phyloP scores from a whole-genome alignment of 208 protist genomes.

The Leishmania gerbilli region DNA sequence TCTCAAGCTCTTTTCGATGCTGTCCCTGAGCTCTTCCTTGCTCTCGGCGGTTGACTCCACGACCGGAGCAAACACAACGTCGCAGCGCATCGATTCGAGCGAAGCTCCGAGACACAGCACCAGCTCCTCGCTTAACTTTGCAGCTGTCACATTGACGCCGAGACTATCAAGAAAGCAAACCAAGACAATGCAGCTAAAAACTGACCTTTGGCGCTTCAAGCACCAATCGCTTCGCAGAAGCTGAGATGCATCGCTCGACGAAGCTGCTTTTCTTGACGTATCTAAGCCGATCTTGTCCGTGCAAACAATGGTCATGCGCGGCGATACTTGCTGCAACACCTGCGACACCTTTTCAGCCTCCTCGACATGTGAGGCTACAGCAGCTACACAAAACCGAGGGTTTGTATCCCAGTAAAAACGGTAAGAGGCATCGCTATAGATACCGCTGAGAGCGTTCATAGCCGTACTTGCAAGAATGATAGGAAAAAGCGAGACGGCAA shows the following conservation, averaged over 20 bases:
- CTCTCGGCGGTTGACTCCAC: constrained; percentile 1
- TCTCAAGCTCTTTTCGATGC: constrained; percentile 25
- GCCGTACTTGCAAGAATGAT: background rate
- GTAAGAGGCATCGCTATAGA: constrained; percentile 51
- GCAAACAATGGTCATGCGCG: constrained; percentile 12
- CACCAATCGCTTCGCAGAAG: constrained; percentile 37
- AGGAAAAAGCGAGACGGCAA: background rate
- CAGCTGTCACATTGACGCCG: background rate
- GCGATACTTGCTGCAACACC: constrained; percentile 17
- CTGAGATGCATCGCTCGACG: background rate
- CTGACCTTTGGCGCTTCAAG: constrained; percentile 22
- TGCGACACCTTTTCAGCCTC: constrained; percentile 34
- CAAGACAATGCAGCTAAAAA: constrained; percentile 33
- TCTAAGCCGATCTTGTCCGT: constrained; percentile 20
- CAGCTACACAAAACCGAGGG: constrained; percentile 43
- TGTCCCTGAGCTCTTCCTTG: constrained; percentile 6
- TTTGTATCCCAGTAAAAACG: constrained; percentile 33
- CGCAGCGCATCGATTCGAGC: constrained; percentile 11
- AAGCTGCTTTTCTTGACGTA: background rate
- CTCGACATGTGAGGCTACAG: constrained; percentile 23
- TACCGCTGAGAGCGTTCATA: constrained; percentile 51
- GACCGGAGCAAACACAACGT: constrained; percentile 29
- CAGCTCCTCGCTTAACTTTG: constrained; percentile 25
- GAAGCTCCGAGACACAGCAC: constrained; percentile 13
- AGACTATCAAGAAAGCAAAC: constrained; percentile 24